Conservation (phyloP, 2,329 filamentous ascomycete species). For the Fusarium napiforme region DNA sequence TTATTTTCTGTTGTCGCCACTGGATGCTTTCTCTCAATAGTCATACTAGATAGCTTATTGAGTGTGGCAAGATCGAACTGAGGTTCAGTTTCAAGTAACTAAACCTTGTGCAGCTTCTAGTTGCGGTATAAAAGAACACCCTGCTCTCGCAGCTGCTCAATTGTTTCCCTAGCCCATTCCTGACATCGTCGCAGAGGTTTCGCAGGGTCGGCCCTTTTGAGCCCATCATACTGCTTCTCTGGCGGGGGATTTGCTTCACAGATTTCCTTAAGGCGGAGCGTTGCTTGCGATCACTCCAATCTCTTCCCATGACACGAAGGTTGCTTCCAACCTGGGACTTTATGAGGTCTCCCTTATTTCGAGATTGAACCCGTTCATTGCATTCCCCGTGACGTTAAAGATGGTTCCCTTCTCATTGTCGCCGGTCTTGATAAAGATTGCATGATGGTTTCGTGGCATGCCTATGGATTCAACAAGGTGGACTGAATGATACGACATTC, state of each 20-base stretch:
- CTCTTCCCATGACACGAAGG: not conserved
- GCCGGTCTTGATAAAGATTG: not conserved
- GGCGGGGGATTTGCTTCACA: not conserved
- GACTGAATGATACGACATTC: rapidly evolving
- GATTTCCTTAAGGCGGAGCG: no score
- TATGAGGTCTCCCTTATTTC: not conserved
- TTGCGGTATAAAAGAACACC: not conserved
- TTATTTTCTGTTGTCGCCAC: no score
- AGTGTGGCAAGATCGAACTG: no score
- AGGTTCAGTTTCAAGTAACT: no score
- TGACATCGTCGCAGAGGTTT: not conserved
- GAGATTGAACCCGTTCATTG: not conserved
- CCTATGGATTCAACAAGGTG: not conserved
- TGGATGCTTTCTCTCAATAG: rapidly evolving
- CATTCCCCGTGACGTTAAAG: not conserved
- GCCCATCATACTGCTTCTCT: not conserved
- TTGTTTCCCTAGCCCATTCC: not conserved
- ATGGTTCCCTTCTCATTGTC: not conserved
- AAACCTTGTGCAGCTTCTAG: no score
- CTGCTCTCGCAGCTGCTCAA: not conserved
- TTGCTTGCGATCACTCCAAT: no score
- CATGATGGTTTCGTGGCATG: not conserved
- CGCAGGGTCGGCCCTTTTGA: not conserved
- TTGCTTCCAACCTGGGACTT: not conserved
- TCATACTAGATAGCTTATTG: no score